A percentile compares a stretch with the other conserved stretches of the same genome.
These are phyloP conservation scores for Parasitella parasitica DNA, from an alignment of 371 early-diverging fungal genomes.

Conservation along the genomic window DNA sequence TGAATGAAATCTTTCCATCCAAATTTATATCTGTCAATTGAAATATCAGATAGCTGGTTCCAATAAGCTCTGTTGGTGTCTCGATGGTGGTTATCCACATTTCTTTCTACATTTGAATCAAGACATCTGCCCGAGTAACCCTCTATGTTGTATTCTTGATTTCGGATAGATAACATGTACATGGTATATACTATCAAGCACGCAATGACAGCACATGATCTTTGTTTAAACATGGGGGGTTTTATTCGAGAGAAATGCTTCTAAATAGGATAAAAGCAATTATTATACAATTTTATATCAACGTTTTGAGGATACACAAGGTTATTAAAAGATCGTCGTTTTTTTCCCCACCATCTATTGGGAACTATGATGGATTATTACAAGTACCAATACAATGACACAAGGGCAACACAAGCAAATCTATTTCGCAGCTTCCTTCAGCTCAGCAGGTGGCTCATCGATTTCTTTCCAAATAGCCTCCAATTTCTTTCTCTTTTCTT, in stretches of 20 bases:
- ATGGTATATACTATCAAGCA: neutral
- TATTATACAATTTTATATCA: neutral
- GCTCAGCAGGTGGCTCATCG: constrained; percentile 43
- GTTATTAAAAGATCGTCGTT: constrained; percentile 1
- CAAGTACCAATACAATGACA: neutral
- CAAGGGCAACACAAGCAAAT: neutral
- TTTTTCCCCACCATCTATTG: neutral
- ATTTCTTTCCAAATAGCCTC: constrained; percentile 49
- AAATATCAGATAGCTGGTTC: constrained; percentile 2
- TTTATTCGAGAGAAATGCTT: neutral
- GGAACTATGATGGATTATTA: neutral
- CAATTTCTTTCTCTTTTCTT: constrained; percentile 41
- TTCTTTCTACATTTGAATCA: constrained; percentile 6
- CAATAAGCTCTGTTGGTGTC: constrained; percentile 1
- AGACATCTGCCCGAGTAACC: neutral
- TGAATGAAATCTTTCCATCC: constrained; percentile 16
- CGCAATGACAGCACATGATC: neutral
- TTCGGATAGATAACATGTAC: neutral
- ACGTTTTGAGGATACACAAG: neutral
- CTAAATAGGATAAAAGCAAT: neutral
- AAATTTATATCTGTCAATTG: neutral
- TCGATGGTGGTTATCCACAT: constrained; percentile 15
- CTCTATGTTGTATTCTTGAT: neutral
- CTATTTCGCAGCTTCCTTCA: neutral
- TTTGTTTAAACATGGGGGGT: neutral